A percentile compares a stretch with the other conserved stretches of the same genome.
Conservation (phyloP, 345 rosid species). For the Angophora floribunda region DNA sequence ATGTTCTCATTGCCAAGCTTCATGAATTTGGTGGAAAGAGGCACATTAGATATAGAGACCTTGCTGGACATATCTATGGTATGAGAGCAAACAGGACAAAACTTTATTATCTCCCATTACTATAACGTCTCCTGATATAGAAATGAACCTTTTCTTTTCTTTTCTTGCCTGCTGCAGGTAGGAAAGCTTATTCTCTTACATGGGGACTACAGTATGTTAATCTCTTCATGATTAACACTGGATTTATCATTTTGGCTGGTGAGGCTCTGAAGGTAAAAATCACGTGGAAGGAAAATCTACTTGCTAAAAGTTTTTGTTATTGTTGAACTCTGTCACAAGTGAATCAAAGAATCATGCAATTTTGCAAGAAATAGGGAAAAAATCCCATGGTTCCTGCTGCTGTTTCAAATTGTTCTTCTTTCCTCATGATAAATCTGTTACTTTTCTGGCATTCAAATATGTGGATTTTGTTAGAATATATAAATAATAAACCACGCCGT, state of each 20-base stretch:
- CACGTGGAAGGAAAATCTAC: background rate
- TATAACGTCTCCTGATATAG: background rate
- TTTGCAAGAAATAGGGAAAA: background rate
- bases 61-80: constrained; percentile 80
- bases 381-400: background rate
- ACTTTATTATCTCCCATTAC: background rate
- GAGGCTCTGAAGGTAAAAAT: constrained; percentile 62
- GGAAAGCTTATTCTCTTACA: constrained; percentile 48
- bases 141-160: background rate
- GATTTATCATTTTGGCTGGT: constrained; percentile 71
- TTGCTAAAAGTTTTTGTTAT: background rate
- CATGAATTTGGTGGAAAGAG: constrained; percentile 83
- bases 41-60: constrained; percentile 92
- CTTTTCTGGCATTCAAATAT: background rate
- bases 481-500: too few species aligned
- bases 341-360: background rate
- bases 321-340: background rate
- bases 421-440: background rate
- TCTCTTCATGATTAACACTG: constrained; percentile 82
- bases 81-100: background rate
- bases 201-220: constrained; percentile 73
- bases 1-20: constrained; percentile 70
- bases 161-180: constrained; percentile 28
- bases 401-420: background rate
- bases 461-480: too few species aligned